phyloP scores from a whole-genome alignment of 225 moss, liverwort and hornwort genomes.

The Climacium dendroides region DNA sequence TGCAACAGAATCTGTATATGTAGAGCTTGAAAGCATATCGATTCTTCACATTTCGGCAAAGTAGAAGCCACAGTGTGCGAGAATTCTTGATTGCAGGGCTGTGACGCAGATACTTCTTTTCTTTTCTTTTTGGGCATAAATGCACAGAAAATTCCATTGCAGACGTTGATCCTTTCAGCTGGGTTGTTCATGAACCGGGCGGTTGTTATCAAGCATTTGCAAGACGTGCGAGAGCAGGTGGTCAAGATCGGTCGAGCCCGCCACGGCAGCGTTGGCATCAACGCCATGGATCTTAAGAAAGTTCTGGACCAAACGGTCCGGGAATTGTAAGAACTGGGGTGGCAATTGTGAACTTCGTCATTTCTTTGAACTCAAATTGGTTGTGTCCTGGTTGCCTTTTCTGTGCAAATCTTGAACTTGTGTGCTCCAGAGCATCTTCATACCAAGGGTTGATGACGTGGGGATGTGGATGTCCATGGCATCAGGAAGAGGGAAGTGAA shows the following conservation, averaged over 20 bases:
- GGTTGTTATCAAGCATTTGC: neutral
- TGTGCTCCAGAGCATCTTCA: neutral
- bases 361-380: neutral
- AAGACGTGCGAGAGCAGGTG: slow-evolving; percentile 3
- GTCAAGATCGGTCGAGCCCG: neutral
- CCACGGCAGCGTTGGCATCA: slow-evolving; percentile 1
- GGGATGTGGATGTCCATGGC: slow-evolving; percentile 1
- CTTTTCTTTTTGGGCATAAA: neutral
- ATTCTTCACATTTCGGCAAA: neutral
- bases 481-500: slow-evolving; percentile 86
- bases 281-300: slow-evolving; percentile 89
- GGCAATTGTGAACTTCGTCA: neutral
- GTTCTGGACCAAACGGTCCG: slow-evolving; percentile 90
- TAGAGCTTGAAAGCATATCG: neutral
- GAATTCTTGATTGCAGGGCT: neutral
- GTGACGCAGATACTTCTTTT: neutral
- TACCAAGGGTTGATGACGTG: neutral
- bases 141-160: neutral
- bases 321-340: slow-evolving; percentile 55
- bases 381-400: neutral
- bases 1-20: neutral
- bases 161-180: neutral
- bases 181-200: slow-evolving; percentile 12
- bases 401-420: neutral
- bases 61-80: neutral